Conservation (phyloP, 768 basidiomycete species). For the Hydnomerulius pinastri region DNA sequence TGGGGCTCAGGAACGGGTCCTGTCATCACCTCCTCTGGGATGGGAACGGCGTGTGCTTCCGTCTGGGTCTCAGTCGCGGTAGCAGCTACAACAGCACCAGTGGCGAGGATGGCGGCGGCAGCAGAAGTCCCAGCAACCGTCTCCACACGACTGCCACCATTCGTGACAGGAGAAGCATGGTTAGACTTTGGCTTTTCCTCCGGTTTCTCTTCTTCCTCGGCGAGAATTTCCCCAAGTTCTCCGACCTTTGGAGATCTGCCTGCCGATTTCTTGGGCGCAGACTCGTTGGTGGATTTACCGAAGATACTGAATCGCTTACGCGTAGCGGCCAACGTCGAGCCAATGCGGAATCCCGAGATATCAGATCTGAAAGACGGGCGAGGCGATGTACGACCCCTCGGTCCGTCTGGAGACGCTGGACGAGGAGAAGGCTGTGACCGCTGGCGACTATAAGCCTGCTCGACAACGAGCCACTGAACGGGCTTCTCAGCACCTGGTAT, state of each 20-base stretch:
- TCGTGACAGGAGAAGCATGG: conserved; percentile 24
- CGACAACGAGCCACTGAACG: conserved; percentile 68
- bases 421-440: conserved; percentile 32
- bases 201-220: conserved; percentile 50
- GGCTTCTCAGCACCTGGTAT: conserved; percentile 21
- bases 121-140: conserved; percentile 18
- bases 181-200: conserved; percentile 15
- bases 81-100: conserved; percentile 23
- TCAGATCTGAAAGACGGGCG: conserved; percentile 48
- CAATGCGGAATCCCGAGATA: conserved; percentile 35
- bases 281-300: conserved; percentile 25
- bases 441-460: conserved; percentile 54
- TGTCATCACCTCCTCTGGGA: not conserved
- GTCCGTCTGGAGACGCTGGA: conserved; percentile 26
- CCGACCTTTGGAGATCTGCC: conserved; percentile 49
- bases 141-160: conserved; percentile 33
- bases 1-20: not conserved
- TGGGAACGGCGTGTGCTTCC: conserved; percentile 6
- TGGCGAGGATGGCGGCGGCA: conserved; percentile 21
- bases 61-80: conserved; percentile 13
- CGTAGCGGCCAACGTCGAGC: conserved; percentile 48
- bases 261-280: conserved; percentile 26
- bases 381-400: conserved; percentile 38
- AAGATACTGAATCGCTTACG: conserved; percentile 71
- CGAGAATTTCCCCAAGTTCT: conserved; percentile 71